Evolutionary conservation across 1,139 yeast genomes (phyloP).

Genomic region (Yamadazyma siamensis): DNA sequence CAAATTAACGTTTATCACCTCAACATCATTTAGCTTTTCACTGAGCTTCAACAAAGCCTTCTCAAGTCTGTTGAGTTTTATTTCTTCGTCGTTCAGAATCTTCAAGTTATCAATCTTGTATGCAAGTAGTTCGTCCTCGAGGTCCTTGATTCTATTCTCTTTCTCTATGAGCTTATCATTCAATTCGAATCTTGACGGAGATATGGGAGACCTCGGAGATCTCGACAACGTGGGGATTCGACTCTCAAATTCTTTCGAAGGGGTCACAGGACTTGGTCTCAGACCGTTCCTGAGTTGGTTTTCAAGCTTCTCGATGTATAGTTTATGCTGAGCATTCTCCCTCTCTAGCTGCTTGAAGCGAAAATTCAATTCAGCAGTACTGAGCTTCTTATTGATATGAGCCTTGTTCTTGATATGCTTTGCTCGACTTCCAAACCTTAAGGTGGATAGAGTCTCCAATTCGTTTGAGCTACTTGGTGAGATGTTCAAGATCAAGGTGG

Average conservation of each 20-base stretch:
- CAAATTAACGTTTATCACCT: constrained; percentile 34
- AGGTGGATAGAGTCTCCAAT: constrained; percentile 70
- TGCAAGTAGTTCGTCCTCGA: constrained; percentile 35
- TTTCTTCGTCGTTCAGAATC: constrained; percentile 46
- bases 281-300: constrained; percentile 26
- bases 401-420: constrained; percentile 68
- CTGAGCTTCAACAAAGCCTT: constrained; percentile 35
- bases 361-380: constrained; percentile 52
- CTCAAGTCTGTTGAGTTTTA: constrained; percentile 35
- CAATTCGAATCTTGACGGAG: constrained; percentile 9
- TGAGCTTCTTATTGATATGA: constrained; percentile 65
- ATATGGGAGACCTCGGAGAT: constrained; percentile 9
- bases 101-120: constrained; percentile 35
- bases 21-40: constrained; percentile 40
- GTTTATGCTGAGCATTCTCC: constrained; percentile 41
- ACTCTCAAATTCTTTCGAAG: constrained; percentile 10
- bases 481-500: constrained; percentile 75
- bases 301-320: constrained; percentile 48
- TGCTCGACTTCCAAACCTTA: constrained; percentile 80
- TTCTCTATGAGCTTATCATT: constrained; percentile 29
- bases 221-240: constrained; percentile 9
- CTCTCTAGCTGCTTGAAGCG: constrained; percentile 48
- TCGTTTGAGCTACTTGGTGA: constrained; percentile 65
- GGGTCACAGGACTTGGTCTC: constrained; percentile 6
- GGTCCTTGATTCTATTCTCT: constrained; percentile 33